phyloP scores from a whole-genome alignment of 225 moss, liverwort and hornwort species.

The Neckera pumila region DNA sequence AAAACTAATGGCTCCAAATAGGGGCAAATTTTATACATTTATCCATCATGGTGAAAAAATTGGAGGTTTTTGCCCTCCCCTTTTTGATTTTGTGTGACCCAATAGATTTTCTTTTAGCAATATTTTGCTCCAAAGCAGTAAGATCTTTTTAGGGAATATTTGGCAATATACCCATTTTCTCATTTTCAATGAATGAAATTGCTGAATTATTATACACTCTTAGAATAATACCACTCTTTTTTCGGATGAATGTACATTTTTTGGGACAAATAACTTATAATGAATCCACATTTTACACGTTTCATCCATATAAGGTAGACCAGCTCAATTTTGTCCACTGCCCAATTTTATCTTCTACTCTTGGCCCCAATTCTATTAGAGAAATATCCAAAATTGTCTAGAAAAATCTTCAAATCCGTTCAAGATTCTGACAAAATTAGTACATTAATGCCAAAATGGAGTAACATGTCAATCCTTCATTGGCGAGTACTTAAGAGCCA shows the following conservation, averaged over 20 bases:
- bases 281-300: neutral
- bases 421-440: too few relatives aligned
- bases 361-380: too few relatives aligned
- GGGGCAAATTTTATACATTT: neutral
- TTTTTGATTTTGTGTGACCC: neutral
- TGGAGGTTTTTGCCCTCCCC: fast-evolving
- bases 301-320: neutral
- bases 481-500: too few relatives aligned
- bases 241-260: neutral
- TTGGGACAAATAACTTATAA: too few relatives aligned
- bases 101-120: neutral
- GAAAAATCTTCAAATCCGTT: too few relatives aligned
- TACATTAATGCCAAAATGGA: too few relatives aligned
- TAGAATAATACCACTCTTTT: neutral
- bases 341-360: too few relatives aligned
- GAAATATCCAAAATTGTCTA: too few relatives aligned
- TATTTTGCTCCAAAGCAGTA: too few relatives aligned
- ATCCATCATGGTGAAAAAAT: neutral
- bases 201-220: neutral
- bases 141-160: neutral
- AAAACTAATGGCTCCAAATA: neutral
- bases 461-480: too few relatives aligned
- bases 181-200: neutral
- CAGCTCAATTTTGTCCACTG: too few relatives aligned
- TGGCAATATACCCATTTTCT: too few relatives aligned